Evolutionary conservation across 2,329 filamentous ascomycete genomes (phyloP).

Genomic region (Aulographum hederae): DNA sequence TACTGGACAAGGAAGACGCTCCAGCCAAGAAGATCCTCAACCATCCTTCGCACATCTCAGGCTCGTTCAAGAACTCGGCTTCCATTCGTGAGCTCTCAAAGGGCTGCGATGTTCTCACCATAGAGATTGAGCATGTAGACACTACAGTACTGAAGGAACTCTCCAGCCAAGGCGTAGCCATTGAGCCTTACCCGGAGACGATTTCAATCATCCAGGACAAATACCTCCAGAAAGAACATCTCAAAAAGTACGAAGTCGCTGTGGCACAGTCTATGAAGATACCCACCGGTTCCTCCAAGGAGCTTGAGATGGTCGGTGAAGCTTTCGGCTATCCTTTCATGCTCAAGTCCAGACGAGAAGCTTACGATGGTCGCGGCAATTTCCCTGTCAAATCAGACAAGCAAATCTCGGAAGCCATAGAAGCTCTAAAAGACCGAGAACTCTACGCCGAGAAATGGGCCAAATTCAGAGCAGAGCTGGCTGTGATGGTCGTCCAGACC

Average conservation of each 20-base stretch:
- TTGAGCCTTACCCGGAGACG: constrained; percentile 69
- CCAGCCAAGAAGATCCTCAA: constrained; percentile 77
- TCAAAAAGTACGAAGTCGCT: constrained; percentile 48
- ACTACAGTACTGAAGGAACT: constrained; percentile 80
- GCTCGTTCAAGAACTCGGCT: constrained; percentile 70
- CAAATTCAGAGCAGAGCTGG: constrained; percentile 68
- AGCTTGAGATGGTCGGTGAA: constrained; percentile 43
- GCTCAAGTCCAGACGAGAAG: constrained; percentile 79
- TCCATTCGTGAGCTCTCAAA: constrained; percentile 66
- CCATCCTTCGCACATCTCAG: constrained; percentile 46
- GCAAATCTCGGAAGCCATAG: constrained; percentile 47
- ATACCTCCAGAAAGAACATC: constrained; percentile 70
- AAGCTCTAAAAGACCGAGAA: constrained; percentile 41
- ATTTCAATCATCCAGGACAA: constrained; percentile 88
- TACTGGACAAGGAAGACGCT: constrained; percentile 58
- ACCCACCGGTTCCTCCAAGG: constrained; percentile 36
- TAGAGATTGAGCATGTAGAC: constrained; percentile 91
- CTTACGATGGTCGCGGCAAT: constrained; percentile 79
- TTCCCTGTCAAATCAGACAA: constrained; percentile 40
- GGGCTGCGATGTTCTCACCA: constrained; percentile 63
- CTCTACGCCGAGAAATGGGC: constrained; percentile 85
- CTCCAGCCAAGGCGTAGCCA: constrained; percentile 38
- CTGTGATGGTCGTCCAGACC: constrained; percentile 88
- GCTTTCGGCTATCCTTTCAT: constrained; percentile 70
- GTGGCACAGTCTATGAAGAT: constrained; percentile 55